Base-by-base conservation (phyloP, 495 filamentous ascomycete genomes). In the Halenospora varia region DNA sequence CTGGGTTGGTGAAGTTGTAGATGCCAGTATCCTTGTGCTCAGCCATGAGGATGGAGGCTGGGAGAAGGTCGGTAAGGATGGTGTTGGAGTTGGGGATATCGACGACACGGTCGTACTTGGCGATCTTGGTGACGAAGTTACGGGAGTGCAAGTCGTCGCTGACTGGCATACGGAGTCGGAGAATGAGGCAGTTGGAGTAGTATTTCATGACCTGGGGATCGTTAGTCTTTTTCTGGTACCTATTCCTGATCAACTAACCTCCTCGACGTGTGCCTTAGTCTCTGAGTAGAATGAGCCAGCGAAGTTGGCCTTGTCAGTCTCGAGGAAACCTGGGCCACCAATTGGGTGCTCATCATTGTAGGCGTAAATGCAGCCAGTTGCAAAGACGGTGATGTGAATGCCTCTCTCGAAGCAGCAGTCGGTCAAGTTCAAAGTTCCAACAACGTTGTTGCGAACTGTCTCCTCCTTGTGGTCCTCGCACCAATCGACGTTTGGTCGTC, bases 1-100 rank as follows among this genome's bases (percentile, higher is more conserved):
- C 83, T 10, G 83, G 83, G 69, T 87, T 87, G 46, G 83, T 87
- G 71, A 85, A 80, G 71, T 87, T 86, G 70, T 84, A 84, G 63
- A 86, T 71, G n/a, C 83, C 83, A 35, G 73, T 75, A 47, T 85
- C 83, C 20, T 71, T 72, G 66, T 83, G 75, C 66, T 85, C 80
- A 24, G 83, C 80, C 52, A 87, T 66, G 50, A 83, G 66, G 57
- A 85, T 73, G 13, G 81, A 77, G 25, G 78, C 79, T 42, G 83
- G 83, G 48, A 87, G 71, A 41, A 87, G 78, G 65, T 87, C 83
- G 25, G 77, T 72, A 26, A 87, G 72, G 56, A 87, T 83, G 53
- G 81, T 84, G 69, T 87, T 84, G 70, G 82, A 85, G 67, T 87
- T 87, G 51, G 82, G 82, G 41, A 87, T 82, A 64, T 85, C 77